Evolutionary conservation across 2,329 filamentous ascomycete genomes (phyloP), one percentile per base, ranked within the genome.

Genomic region (Trematosphaeria pertusa): DNA sequence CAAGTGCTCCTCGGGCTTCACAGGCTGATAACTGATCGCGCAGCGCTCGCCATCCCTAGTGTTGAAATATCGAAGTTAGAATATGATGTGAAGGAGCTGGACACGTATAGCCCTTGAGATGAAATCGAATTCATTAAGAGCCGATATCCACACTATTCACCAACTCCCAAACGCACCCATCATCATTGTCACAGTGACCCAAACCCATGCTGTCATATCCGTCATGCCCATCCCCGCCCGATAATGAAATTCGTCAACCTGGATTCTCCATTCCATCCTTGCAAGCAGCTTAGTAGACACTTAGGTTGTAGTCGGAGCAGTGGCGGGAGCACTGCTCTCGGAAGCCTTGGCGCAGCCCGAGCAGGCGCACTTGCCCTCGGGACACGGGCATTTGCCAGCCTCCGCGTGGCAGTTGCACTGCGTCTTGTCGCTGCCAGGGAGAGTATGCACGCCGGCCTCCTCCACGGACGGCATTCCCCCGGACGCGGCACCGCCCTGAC

Each of bases 331-430:
- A 15, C n/a, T n/a, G n/a, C n/a, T n/a, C n/a, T n/a, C n/a, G n/a
- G n/a, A n/a, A n/a, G 59, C 50, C 70, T 79, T 80, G 37, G 68
- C 72, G 57, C 78, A 80, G 38, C 69, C 72, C 21, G 64, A 62
- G 62, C 77, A 80, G 21, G 74, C 73, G 56, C 77, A 80, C 58
- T 76, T 69, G 42, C 77, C 76, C 26, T 74, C 62, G 30, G 71
- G 67, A 61, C 77, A 78, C 11, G 71, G 64, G 62, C 78, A 80
- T 46, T 74, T 72, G 49, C 65, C 71, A 42, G 72, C 62, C 48
- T 67, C 64, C 33, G 70, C 66, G 52, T 64, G 65, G 59, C 77
- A 81, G 69, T 79, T 78, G 73, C 78, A 79, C 58, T 72, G 65
- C 9, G 73, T 76, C 52, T 71, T 72, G 50, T 76, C 73, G 44